Evolutionary conservation across 129 eudicot species (phyloP).

Genomic region (Arctium minus): DNA sequence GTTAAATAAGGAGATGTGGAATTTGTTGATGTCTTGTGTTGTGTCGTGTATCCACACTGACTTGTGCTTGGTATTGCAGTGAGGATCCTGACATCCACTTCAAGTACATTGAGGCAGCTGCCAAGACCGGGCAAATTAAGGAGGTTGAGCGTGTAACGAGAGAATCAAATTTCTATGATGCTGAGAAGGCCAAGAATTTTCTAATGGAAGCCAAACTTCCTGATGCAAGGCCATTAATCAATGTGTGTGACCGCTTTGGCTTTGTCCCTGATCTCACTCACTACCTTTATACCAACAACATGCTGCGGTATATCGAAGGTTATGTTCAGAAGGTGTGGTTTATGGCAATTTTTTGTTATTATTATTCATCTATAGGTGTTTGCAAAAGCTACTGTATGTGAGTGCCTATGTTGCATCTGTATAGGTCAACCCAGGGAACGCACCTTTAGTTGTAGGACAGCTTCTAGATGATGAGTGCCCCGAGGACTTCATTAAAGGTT

Average conservation of each 20-base stretch:
- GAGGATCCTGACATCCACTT: slow-evolving; percentile 94
- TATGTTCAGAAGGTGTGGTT: slow-evolving; percentile 81
- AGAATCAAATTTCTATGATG: slow-evolving; percentile 85
- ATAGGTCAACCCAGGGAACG: slow-evolving; percentile 93
- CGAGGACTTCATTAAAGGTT: slow-evolving; percentile 92
- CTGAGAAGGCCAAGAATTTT: slow-evolving; percentile 83
- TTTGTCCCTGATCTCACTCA: slow-evolving; percentile 90
- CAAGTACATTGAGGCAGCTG: slow-evolving; percentile 90
- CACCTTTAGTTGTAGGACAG: slow-evolving; percentile 96
- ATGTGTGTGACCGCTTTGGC: slow-evolving; percentile 87
- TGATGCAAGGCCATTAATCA: slow-evolving; percentile 88
- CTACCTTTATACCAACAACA: slow-evolving; percentile 76
- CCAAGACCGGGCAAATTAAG: slow-evolving; percentile 93
- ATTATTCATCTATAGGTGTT: background rate
- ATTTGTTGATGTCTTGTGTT: background rate
- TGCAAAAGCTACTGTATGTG: background rate
- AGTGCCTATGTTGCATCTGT: background rate
- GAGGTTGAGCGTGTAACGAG: slow-evolving; percentile 93
- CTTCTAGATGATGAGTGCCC: slow-evolving; percentile 95
- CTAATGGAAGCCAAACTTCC: slow-evolving; percentile 95
- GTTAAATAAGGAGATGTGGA: background rate
- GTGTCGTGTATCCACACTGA: background rate
- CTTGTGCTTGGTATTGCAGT: slow-evolving; percentile 32
- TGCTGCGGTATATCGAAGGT: slow-evolving; percentile 95
- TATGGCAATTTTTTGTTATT: background rate